Evolutionary conservation across 2,329 filamentous ascomycete species (phyloP).

Genomic region (Cladosporium sp.): DNA sequence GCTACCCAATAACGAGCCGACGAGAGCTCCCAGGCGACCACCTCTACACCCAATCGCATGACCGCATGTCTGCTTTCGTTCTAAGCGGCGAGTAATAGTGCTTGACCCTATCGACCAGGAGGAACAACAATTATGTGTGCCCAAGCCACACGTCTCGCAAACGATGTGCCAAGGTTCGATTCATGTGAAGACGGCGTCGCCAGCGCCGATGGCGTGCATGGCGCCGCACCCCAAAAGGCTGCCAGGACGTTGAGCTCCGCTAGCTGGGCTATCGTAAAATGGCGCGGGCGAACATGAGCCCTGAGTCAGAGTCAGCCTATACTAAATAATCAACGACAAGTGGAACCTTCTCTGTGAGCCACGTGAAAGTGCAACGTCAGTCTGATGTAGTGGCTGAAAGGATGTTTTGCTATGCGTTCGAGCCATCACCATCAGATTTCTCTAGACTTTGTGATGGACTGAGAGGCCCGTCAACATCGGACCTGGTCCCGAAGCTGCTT

Average conservation of each 20-base stretch:
- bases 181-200: background rate
- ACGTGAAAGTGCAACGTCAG: constrained; percentile 1
- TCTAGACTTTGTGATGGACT: background rate
- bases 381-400: background rate
- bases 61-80: background rate
- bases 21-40: background rate
- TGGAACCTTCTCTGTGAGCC: background rate
- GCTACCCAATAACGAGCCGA: background rate
- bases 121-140: background rate
- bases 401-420: background rate
- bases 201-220: background rate
- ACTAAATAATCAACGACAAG: background rate
- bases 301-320: background rate
- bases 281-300: background rate
- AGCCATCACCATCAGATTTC: background rate
- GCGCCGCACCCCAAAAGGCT: too few species aligned
- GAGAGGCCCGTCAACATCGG: background rate
- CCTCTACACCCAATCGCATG: background rate
- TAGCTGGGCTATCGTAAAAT: background rate
- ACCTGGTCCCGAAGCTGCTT: background rate
- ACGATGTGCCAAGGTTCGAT: background rate
- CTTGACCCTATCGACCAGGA: background rate
- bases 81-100: background rate
- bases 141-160: background rate
- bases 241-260: background rate